Base-by-base conservation (phyloP, 2,329 filamentous ascomycete species). In the Thielaviopsis cerberus region DNA sequence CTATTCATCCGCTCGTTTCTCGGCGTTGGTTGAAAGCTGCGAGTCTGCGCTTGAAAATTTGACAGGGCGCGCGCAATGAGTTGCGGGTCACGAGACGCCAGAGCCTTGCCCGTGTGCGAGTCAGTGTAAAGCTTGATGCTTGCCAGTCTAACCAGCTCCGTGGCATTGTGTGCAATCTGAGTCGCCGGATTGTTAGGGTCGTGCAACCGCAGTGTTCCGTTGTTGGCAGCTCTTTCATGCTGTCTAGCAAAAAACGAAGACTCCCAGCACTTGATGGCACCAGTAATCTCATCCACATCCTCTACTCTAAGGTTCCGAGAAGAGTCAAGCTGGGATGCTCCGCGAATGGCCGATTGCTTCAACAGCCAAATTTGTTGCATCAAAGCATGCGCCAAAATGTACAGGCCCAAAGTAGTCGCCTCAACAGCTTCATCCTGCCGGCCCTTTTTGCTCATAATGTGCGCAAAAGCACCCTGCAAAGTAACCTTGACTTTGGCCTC, bases 281-380 rank as follows among this genome's bases (percentile, higher is more conserved):
- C 75, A 1, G 73, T 71, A 1, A 80, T 74, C 55, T 79, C 76
- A 41, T 80, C 77, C 2, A 80, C 73, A 59, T 81, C 77, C 51
- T 80, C 76, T 0, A 72, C 69, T 52, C 75, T 74, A 61, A 81
- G 65, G 0, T 73, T 75, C 26, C 76, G 70, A 37, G 77, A 73
- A 1, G 72, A 68, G 22, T 76, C 76, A 57, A 76, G 79, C 0
- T 73, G 71, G 1, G 74, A 71, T 0, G 73, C 70, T 1, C 72
- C 68, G 1, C 73, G 72, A 54, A 81, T 74, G 0, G 76, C 78
- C 0, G 79, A 80, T 64, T 84, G 79, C 63, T 84, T 83, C 23
- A 85, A 67, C 41, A 86, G 72, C 66, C 83, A 87, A 17, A 88
- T 82, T 61, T 86, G 82, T 64, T 88, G 84, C 11, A 87, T 76